A percentile compares a stretch with the other conserved stretches of the same genome.
Evolutionary conservation across 805 yeast species (phyloP).

Genomic region (Candida endomychidarum): DNA sequence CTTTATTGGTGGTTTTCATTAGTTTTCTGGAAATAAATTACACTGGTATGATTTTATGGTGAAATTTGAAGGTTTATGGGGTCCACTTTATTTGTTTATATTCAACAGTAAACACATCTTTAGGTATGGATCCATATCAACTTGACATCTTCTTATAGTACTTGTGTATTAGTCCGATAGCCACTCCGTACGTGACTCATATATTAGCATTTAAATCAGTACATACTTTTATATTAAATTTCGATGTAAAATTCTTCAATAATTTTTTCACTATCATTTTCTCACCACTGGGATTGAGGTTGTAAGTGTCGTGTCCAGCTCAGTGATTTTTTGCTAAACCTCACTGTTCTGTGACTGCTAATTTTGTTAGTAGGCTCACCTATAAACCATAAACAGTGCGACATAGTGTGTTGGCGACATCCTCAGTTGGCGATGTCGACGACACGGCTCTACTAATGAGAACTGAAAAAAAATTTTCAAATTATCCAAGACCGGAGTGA

Average conservation of each 20-base stretch:
- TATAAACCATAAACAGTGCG: no score
- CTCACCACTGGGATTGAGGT: conserved; percentile 4
- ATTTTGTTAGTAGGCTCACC: no score
- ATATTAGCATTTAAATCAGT: no score
- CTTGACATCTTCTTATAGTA: no score
- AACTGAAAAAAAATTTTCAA: conserved; percentile 5
- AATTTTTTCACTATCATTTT: conserved; percentile 8
- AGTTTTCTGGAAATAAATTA: no score
- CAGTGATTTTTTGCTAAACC: not conserved
- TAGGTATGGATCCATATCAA: no score
- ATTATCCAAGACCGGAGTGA: conserved; percentile 84
- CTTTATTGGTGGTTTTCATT: not conserved
- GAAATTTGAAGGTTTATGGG: no score
- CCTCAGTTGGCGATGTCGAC: no score
- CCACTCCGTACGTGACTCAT: conserved; percentile 3
- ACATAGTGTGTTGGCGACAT: no score
- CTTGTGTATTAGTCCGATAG: not conserved
- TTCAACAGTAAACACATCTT: no score
- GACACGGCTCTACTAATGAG: not conserved
- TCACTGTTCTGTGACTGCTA: conserved; percentile 5
- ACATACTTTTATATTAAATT: conserved; percentile 5
- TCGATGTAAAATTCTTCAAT: conserved; percentile 7
- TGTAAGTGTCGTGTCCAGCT: conserved; percentile 1
- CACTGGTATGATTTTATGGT: no score
- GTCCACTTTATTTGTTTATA: no score